Base-by-base conservation (phyloP, 1,139 yeast genomes). In the Hansenula lynferdii region DNA sequence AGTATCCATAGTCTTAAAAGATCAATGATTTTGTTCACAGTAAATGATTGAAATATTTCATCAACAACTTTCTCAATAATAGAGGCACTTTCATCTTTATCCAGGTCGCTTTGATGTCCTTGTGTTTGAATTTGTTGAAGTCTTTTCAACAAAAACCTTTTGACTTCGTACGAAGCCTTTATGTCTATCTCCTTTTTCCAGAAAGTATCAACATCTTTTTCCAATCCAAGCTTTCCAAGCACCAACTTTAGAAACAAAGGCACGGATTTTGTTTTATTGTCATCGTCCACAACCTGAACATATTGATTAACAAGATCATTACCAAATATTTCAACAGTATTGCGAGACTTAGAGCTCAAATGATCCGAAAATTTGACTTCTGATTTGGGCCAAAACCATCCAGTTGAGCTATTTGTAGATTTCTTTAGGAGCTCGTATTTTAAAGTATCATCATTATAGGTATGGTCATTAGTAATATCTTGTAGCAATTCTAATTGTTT, bases 1-100 rank as follows among this genome's bases (percentile, higher is more conserved):
- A 62, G 35, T 18, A 62, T 43, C 60, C 63, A 61, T 18, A 56
- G 40, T 38, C 60, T 62, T 26, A 62, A 35, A 26, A 60, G 42
- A 12, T 49, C 47, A 6, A 57, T 33, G 42, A 58, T 46, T 22
- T 48, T 53, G 8, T 28, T 31, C 0, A 42, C 14, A 3, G 39
- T 24, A 21, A 37, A 35, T 7, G 28, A 34, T 11, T 42, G 41
- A 27, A 44, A 44, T 8, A 53, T 8, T 5, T 27, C 26, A 6
- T 37, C 47, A 15, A 42, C 45, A 22, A 46, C 33, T n/a, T 27
- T 32, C 10, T n/a, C 12, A 3, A 29, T 29, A 35, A 20, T 36
- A 21, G 7, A 17, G 5, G 26, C 18, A 6, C 15, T 28, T 2
- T 21, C 25, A 23, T 25, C 23, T 11, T 22, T 31, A 5, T 21